Base-by-base conservation (phyloP, 257 asterid genomes). In the Forsythia viridissima region DNA sequence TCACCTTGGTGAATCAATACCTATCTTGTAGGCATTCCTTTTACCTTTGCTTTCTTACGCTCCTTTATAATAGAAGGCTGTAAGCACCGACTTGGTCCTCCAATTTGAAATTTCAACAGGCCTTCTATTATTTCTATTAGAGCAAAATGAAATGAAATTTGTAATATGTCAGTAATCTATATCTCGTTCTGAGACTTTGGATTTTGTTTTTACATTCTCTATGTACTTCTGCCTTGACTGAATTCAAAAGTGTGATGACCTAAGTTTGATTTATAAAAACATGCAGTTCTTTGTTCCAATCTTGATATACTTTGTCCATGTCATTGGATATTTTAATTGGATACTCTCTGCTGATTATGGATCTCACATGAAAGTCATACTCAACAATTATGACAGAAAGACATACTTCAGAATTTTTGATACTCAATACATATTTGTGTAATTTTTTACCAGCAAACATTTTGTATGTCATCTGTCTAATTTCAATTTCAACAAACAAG, bases 91-190 rank as follows among this genome's bases (percentile, higher is more conserved):
- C 41, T 24, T 51, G 48, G 48, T 21, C 42, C 7, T 63, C 70
- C 79, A 66, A 18, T 55, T 55, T 57, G 15, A 40, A 44, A 73
- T 57, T 79, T 70, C 72, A 61, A 61, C 61, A 68, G 36, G 40
- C 75, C 65, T 71, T 37, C 8, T 8, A 61, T 24, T 40, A 40
- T 52, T 41, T 48, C 57, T 24, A 7, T 55, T 34, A 48, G 71
- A 55, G 44, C 38, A 76, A 52, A 66, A 20, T n/a, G 18, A 55
- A 55, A 55, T 55, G 65, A 55, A 55, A 5, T 55, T 55, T 16
- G 65, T 18, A n/a, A 55, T 55, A 5, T 18, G 3, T n/a, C 65
- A 55, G 5, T 55, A 55, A 16, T 55, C 30, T 55, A 5, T 55
- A 55, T 55, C 61, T 44, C 15, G 51, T 13, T 44, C 55, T 12